Evolutionary conservation across 2,329 filamentous ascomycete genomes (phyloP).

Genomic region (Diaporthe ilicicola): DNA sequence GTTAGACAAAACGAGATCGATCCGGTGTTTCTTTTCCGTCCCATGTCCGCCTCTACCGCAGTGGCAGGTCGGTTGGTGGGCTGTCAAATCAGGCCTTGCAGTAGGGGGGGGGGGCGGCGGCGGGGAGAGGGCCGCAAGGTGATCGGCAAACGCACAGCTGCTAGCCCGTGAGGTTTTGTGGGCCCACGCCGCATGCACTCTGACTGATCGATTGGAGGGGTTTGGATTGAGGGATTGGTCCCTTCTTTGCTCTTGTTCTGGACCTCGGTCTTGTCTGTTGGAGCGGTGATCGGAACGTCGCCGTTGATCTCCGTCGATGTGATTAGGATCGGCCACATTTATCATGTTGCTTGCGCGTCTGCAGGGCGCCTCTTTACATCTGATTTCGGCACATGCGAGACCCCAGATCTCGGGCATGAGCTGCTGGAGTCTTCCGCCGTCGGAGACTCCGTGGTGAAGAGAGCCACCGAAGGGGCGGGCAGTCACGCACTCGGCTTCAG

Average conservation of each 20-base stretch:
- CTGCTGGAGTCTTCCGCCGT: neutral
- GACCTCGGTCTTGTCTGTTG: neutral
- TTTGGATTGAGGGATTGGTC: neutral
- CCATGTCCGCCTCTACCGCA: neutral
- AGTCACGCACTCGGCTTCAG: neutral
- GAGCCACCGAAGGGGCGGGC: neutral
- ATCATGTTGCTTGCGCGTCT: neutral
- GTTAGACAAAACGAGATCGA: neutral
- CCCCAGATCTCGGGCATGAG: neutral
- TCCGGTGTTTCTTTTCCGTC: neutral
- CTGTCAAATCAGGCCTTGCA: neutral
- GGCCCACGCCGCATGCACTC: neutral
- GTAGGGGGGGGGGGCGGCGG: no score
- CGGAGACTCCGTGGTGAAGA: neutral
- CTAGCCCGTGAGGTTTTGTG: neutral
- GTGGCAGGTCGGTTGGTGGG: neutral
- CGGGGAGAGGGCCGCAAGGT: neutral
- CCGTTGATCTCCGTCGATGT: conserved; percentile 1
- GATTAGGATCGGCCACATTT: conserved; percentile 5
- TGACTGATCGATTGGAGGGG: neutral
- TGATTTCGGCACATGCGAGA: neutral
- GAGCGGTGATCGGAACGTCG: conserved; percentile 1
- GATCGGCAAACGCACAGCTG: neutral
- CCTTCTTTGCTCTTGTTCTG: neutral
- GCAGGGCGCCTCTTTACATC: neutral